These are phyloP conservation scores for Phytophthora gonapodyides DNA, from an alignment of 352 stramenopile species.

Conservation along the genomic window DNA sequence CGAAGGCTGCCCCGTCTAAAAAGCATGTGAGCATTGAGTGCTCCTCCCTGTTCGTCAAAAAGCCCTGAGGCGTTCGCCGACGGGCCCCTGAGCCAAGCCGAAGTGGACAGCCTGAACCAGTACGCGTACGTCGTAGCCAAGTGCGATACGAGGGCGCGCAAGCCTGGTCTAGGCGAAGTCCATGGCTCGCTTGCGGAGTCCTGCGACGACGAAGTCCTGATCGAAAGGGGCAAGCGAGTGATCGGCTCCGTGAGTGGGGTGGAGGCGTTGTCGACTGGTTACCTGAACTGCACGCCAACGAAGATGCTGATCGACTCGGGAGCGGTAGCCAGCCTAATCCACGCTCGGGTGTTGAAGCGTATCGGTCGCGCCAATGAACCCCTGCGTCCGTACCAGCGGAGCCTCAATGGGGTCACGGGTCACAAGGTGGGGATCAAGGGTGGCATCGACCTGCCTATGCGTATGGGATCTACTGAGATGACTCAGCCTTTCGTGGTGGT, in stretches of 20 bases:
- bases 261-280: slow-evolving; percentile 1
- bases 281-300: neutral
- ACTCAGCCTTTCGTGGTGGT: slow-evolving; percentile 1
- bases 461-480: neutral
- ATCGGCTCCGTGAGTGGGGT: neutral
- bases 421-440: neutral
- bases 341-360: neutral
- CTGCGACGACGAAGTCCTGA: no score
- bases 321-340: slow-evolving; percentile 4
- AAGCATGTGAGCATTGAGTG: no score
- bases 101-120: no score
- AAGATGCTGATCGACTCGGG: slow-evolving; percentile 9
- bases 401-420: neutral
- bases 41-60: no score
- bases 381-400: neutral
- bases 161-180: neutral
- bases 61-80: no score
- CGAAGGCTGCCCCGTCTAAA: no score
- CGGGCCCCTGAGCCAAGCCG: no score
- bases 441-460: slow-evolving; percentile 1
- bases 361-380: neutral
- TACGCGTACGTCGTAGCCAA: no score
- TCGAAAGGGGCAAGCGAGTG: neutral
- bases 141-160: neutral
- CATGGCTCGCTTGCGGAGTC: no score